Conservation (phyloP, 345 rosid genomes). For the Linum lewisii region DNA sequence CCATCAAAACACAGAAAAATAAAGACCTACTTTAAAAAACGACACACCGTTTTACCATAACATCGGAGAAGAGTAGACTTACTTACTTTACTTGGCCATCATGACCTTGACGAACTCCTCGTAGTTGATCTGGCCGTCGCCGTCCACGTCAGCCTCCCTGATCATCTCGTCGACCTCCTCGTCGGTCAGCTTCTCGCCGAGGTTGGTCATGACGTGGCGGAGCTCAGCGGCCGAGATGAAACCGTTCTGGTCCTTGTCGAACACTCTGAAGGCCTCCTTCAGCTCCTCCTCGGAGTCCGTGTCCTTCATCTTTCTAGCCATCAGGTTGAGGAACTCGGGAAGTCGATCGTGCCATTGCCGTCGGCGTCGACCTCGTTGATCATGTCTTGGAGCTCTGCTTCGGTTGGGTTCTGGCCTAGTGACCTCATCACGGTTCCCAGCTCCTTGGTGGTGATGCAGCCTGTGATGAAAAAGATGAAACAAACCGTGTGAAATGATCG, state of each 20-base stretch:
- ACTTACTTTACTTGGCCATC: slow-evolving; percentile 47
- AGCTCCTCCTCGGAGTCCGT: slow-evolving; percentile 20
- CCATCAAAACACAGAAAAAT: too few species aligned
- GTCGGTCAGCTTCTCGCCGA: slow-evolving; percentile 44
- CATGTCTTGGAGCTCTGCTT: slow-evolving; percentile 2
- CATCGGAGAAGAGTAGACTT: neutral
- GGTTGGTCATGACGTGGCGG: slow-evolving; percentile 51
- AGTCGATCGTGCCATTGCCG: slow-evolving; percentile 1
- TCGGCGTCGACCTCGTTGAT: neutral
- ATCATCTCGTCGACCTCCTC: slow-evolving; percentile 58
- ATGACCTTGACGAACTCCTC: slow-evolving; percentile 52
- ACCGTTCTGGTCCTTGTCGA: slow-evolving; percentile 50
- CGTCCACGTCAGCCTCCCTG: slow-evolving; percentile 48
- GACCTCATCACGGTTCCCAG: slow-evolving; percentile 4
- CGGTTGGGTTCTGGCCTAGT: slow-evolving; percentile 3
- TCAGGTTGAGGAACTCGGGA: slow-evolving; percentile 28
- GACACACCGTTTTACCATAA: too few species aligned
- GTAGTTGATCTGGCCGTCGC: slow-evolving; percentile 52
- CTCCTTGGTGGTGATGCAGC: slow-evolving; percentile 4
- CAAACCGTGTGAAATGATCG: neutral
- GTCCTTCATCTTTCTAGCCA: slow-evolving; percentile 24
- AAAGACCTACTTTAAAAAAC: too few species aligned
- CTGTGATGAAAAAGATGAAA: neutral
- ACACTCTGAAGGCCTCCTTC: slow-evolving; percentile 47
- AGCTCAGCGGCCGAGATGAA: slow-evolving; percentile 45